Percentiles rank a stretch among this genome's conserved stretches.
phyloP scores from a whole-genome alignment of 2,329 filamentous ascomycete species.

The Aspergillus cejpii region DNA sequence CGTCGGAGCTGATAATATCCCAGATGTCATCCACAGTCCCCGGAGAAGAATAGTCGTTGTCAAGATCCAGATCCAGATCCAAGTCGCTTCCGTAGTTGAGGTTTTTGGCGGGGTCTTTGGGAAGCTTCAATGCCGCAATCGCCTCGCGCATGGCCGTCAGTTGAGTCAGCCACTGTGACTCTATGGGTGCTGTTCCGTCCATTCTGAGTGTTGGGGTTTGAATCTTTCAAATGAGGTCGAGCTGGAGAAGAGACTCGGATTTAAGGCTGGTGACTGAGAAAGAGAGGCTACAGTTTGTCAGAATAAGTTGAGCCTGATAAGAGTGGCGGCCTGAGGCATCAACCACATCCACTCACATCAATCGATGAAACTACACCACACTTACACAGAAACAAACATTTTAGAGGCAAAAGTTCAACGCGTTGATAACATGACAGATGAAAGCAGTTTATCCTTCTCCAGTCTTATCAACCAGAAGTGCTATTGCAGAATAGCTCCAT shows the following conservation, averaged over 20 bases:
- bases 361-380: too few relatives aligned
- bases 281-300: neutral
- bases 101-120: conserved; percentile 43
- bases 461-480: too few relatives aligned
- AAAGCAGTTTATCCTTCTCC: too few relatives aligned
- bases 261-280: neutral
- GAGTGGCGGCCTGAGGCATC: neutral
- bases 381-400: too few relatives aligned
- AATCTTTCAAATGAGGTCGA: neutral
- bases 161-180: conserved; percentile 75
- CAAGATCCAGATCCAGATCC: conserved; percentile 53
- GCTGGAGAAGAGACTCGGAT: neutral
- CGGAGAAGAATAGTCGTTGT: conserved; percentile 56
- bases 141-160: conserved; percentile 80
- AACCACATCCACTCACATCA: neutral
- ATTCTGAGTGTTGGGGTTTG: conserved; percentile 5
- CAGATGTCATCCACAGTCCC: conserved; percentile 73
- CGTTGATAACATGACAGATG: too few relatives aligned
- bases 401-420: too few relatives aligned
- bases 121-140: conserved; percentile 63
- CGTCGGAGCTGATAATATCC: conserved; percentile 77
- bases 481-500: too few relatives aligned
- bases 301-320: neutral
- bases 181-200: conserved; percentile 13
- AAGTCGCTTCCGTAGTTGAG: conserved; percentile 48